Evolutionary conservation across 345 rosid species (phyloP).

Genomic region (Chamaenerion angustifolium): DNA sequence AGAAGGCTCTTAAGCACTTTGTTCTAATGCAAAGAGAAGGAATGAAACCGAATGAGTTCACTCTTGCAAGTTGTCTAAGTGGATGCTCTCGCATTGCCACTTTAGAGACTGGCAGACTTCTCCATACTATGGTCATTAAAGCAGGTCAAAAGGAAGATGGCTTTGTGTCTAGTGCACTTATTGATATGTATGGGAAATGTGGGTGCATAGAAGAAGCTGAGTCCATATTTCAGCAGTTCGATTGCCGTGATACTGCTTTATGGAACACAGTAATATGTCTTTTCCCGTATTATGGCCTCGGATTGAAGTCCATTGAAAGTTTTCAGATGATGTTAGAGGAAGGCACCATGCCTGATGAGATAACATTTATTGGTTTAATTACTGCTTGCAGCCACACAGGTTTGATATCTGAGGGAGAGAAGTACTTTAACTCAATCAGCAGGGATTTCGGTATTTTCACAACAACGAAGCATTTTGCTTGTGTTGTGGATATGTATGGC

Average conservation of each 20-base stretch:
- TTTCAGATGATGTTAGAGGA: conserved; percentile 18
- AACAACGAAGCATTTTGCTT: conserved; percentile 5
- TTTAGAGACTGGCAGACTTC: conserved; percentile 3
- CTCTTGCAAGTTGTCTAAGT: conserved; percentile 8
- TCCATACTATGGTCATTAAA: conserved; percentile 6
- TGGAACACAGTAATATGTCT: conserved; percentile 31
- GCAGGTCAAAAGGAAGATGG: not conserved
- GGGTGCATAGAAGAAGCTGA: conserved; percentile 22
- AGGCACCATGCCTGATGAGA: conserved; percentile 22
- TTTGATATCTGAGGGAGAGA: conserved; percentile 7
- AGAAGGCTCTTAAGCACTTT: conserved; percentile 8
- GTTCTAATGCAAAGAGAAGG: conserved; percentile 8
- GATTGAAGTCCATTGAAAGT: conserved; percentile 13
- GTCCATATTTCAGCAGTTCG: conserved; percentile 13
- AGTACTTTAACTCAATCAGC: conserved; percentile 5
- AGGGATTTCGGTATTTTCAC: conserved; percentile 2
- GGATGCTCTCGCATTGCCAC: conserved; percentile 4
- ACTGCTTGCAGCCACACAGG: conserved; percentile 22
- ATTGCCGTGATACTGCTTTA: conserved; percentile 16
- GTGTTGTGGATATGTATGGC: conserved; percentile 7
- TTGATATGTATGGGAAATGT: conserved; percentile 27
- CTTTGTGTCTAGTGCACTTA: conserved; percentile 8
- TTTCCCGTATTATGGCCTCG: conserved; percentile 19
- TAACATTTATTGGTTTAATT: conserved; percentile 22
- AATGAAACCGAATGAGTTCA: conserved; percentile 2